These are phyloP conservation scores for Zygotorulaspora danielsina DNA, from an alignment of 805 yeast species.

Conservation along the genomic window DNA sequence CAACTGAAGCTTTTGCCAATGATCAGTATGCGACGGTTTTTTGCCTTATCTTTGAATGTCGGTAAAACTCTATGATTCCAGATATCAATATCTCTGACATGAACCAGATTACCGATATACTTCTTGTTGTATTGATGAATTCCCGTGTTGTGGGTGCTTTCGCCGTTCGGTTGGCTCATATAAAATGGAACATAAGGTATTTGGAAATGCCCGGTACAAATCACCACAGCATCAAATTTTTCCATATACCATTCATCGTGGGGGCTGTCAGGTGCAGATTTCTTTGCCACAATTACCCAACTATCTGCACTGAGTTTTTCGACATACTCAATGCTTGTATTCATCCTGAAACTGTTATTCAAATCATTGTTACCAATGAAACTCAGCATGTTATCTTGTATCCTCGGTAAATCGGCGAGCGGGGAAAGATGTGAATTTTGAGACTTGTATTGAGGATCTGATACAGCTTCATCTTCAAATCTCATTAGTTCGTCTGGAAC, in stretches of 20 bases:
- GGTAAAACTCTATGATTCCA: constrained; percentile 21
- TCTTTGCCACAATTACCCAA: constrained; percentile 33
- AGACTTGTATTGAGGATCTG: not conserved
- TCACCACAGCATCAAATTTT: constrained; percentile 38
- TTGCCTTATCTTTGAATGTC: constrained; percentile 24
- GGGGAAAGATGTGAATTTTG: constrained; percentile 14
- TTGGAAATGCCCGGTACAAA: constrained; percentile 42
- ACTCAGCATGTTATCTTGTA: constrained; percentile 7
- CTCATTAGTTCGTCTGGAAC: constrained; percentile 20
- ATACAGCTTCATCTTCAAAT: constrained; percentile 9
- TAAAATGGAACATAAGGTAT: constrained; percentile 39
- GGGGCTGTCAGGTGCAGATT: constrained; percentile 19
- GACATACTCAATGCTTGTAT: constrained; percentile 19
- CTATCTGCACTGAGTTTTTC: constrained; percentile 25
- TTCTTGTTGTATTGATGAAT: constrained; percentile 18
- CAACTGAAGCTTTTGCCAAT: constrained; percentile 42
- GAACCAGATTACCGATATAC: constrained; percentile 39
- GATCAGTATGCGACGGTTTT: constrained; percentile 30
- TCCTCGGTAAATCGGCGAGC: constrained; percentile 10
- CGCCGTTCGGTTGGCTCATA: constrained; percentile 15
- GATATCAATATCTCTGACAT: constrained; percentile 41
- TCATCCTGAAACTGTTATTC: constrained; percentile 8
- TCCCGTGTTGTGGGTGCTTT: constrained; percentile 4
- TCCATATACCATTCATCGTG: constrained; percentile 40
- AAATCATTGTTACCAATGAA: constrained; percentile 10